Percentiles rank a stretch among this genome's conserved stretches.
Conservation (phyloP, 331 rosid species). For the Quercus lobata region DNA sequence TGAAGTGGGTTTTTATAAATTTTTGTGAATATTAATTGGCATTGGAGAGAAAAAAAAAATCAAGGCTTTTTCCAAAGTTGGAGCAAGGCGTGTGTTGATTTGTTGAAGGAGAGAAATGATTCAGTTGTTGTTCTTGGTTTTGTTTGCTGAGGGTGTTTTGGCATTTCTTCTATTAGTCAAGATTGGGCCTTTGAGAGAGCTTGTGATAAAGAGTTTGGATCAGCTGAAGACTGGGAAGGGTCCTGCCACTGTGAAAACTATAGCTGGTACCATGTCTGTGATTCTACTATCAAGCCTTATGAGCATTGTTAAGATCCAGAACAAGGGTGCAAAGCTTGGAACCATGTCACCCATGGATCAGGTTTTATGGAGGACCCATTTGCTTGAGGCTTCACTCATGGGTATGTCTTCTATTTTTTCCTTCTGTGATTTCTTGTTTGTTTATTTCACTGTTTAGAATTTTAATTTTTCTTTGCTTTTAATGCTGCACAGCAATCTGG, state of each 20-base stretch:
- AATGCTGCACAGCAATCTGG: background rate
- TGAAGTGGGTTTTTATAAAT: background rate
- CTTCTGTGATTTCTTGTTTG: slow-evolving; percentile 4
- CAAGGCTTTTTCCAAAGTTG: slow-evolving; percentile 9
- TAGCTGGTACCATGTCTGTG: slow-evolving; percentile 79
- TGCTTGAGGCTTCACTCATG: slow-evolving; percentile 82
- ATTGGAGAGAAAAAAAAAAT: slow-evolving; percentile 14
- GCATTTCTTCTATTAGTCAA: slow-evolving; percentile 61
- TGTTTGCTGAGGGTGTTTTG: slow-evolving; percentile 61
- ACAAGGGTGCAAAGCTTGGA: slow-evolving; percentile 81
- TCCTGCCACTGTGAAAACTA: slow-evolving; percentile 64
- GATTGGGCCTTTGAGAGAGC: slow-evolving; percentile 80
- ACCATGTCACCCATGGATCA: slow-evolving; percentile 94
- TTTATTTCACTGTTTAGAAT: background rate
- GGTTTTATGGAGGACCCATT: slow-evolving; percentile 83
- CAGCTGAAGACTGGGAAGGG: slow-evolving; percentile 79
- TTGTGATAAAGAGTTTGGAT: slow-evolving; percentile 72
- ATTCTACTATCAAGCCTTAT: slow-evolving; percentile 64
- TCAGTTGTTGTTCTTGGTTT: slow-evolving; percentile 70
- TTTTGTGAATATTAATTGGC: background rate
- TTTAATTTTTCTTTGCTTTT: no score
- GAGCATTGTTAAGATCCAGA: slow-evolving; percentile 86
- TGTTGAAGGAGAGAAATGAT: slow-evolving; percentile 45
- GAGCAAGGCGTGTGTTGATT: slow-evolving; percentile 12
- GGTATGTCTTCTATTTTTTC: slow-evolving; percentile 31